Base-by-base conservation (phyloP, 164 flowering plant species). In the Hamamelis virginiana region DNA sequence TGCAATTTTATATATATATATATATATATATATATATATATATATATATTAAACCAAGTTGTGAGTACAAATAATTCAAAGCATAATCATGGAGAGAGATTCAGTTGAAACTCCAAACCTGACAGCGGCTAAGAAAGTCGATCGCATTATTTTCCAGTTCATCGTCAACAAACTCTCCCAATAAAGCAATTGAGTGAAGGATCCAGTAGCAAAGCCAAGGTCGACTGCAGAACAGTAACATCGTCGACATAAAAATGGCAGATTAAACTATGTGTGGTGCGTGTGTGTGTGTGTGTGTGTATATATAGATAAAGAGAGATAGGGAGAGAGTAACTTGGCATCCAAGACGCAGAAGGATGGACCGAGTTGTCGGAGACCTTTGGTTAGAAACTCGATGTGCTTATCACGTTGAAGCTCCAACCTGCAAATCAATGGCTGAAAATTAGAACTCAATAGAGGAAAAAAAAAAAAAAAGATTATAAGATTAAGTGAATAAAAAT, bases 201-300 rank as follows among this genome's bases (percentile, higher is more conserved):
- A 90, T 90, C 99, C 99, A 92, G 64, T 91, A 92, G 79, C 99
- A 95, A 61, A 95, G 78, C 98, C 99, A 95, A 5, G 97, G 94
- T 27, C 98, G 97, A 83, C 98, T 95, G 75, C 11, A 64, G 59
- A 63, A 59, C 70, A 52, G 15, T 23, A 38, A 47, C 23, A 60
- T 19, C 6, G 9, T n/a, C 16, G 53, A 62, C 47, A 69, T 25
- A 22, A n/a, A 48, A 21, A 12, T 15, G 9, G 4, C n/a, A 58
- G 25, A 51, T 33, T 53, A 62, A 3, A 62, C 38, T 41, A 1
- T n/a, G 3, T 22, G 4, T 23, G 19, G 43, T 4, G 15, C 5
- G 14, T 4, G 9, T 38, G 16, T 48, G n/a, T 22, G 19, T 18
- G 33, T 0, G 15, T 0, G 53, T 0, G 10, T 6, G 15, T 14